Base-by-base conservation (phyloP, 2,329 filamentous ascomycete genomes). In the Zymoseptoria tritici region DNA sequence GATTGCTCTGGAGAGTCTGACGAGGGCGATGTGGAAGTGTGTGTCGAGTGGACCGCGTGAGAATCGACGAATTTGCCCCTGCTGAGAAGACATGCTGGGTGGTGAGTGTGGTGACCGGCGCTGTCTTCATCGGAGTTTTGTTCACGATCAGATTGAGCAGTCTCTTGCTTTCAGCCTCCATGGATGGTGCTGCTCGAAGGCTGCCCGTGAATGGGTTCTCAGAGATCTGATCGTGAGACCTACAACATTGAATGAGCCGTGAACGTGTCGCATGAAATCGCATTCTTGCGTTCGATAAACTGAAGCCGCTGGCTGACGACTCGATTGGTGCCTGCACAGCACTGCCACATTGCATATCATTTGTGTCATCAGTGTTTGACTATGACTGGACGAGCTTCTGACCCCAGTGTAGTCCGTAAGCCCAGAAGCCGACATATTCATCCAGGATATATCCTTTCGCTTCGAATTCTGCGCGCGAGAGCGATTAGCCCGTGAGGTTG, bases 391-490 rank as follows among this genome's bases (percentile, higher is more conserved):
- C 53, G 22, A 58, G 62, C 54, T 57, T 61, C 29, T 62, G 61
- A 22, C 69, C 70, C 57, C 62, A 69, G 52, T 70, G 65, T 66
- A 64, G 70, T 6, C 71, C 70, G 57, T 66, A 67, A 9, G 71
- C 71, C 55, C 69, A 56, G 60, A 70, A 72, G 4, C 69, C 68
- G 42, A 71, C 70, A 54, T 73, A 72, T 24, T 68, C 65, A 56
- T 73, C 71, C 2, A 67, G 68, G 21, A 71, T 60, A 59, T 64
- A 69, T 52, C 70, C 71, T 57, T 67, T 55, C n/a, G 63, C 58
- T 9, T 65, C 65, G 57, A 68, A 66, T 29, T 71, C 70, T 72
- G 58, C 29, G 11, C n/a, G 60, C 31, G 54, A 67, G 11, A 52
- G 13, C 49, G 24, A 59, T 71, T 62, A 72, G 68, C 65, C 61